These are phyloP conservation scores for Anethum foeniculum DNA, from an alignment of 140 eudicot genomes.

Conservation along the genomic window DNA sequence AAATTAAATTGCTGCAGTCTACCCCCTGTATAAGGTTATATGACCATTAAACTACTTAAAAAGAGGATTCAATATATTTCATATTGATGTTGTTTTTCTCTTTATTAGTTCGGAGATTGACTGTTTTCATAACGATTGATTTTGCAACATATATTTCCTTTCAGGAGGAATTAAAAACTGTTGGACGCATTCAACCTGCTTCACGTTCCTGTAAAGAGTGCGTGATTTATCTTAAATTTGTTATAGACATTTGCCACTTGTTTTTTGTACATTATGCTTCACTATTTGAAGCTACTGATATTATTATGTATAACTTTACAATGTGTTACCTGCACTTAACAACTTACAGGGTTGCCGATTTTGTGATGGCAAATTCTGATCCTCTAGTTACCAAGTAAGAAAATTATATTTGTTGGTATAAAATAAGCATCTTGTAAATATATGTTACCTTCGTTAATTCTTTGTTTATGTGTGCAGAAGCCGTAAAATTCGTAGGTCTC, in stretches of 20 bases:
- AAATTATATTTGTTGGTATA: background rate
- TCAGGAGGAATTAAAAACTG: conserved; percentile 74
- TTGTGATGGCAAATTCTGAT: conserved; percentile 56
- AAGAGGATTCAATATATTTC: background rate
- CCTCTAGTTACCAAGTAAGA: conserved; percentile 75
- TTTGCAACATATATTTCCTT: conserved; percentile 6
- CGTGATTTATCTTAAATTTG: conserved; percentile 14
- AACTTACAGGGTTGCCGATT: conserved; percentile 66
- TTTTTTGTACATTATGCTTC: background rate
- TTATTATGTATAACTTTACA: background rate
- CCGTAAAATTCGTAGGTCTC: conserved; percentile 41
- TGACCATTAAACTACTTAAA: background rate
- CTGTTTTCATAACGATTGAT: background rate
- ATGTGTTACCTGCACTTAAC: conserved; percentile 1
- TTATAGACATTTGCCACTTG: background rate
- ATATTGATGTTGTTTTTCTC: no score
- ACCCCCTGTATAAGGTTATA: background rate
- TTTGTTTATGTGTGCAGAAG: conserved; percentile 28
- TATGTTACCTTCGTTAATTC: background rate
- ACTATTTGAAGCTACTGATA: background rate
- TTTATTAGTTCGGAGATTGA: background rate
- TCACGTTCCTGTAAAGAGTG: conserved; percentile 86
- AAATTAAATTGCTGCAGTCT: background rate
- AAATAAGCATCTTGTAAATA: background rate
- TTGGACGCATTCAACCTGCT: conserved; percentile 62